Conservation (phyloP, 257 asterid species). For the Vinca minor region DNA sequence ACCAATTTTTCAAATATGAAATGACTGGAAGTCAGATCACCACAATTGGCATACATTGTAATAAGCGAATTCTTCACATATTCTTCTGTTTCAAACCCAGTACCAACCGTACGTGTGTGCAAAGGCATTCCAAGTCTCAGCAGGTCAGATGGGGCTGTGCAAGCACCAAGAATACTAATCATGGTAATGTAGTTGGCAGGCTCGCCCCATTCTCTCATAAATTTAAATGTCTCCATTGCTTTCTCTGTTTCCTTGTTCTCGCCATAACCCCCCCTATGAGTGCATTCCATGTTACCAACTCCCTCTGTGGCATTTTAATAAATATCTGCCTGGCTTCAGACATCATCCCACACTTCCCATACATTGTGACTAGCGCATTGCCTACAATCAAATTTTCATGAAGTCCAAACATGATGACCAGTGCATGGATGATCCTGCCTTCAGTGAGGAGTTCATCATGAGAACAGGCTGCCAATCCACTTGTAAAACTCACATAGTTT, state of each 20-base stretch:
- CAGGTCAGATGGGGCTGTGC: conserved; percentile 41
- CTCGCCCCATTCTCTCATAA: conserved; percentile 41
- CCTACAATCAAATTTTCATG: conserved; percentile 56
- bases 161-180: conserved; percentile 59
- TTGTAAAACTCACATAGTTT: conserved; percentile 62
- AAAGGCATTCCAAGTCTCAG: conserved; percentile 54
- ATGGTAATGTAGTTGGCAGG: conserved; percentile 63
- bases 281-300: conserved; percentile 83
- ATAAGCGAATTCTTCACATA: conserved; percentile 72
- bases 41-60: conserved; percentile 78
- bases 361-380: conserved; percentile 82
- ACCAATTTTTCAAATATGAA: conserved; percentile 40
- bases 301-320: conserved; percentile 46
- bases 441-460: conserved; percentile 38
- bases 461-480: conserved; percentile 67
- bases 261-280: conserved; percentile 62
- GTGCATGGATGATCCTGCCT: conserved; percentile 60
- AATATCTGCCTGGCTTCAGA: conserved; percentile 51
- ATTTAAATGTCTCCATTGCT: conserved; percentile 40
- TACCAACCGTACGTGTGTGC: conserved; percentile 44
- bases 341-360: conserved; percentile 59
- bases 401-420: conserved; percentile 45
- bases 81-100: conserved; percentile 54
- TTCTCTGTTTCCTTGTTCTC: conserved; percentile 44
- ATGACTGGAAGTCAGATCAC: conserved; percentile 59